Base-by-base conservation (phyloP, 805 yeast species). In the Suhomyces kilbournensis region DNA sequence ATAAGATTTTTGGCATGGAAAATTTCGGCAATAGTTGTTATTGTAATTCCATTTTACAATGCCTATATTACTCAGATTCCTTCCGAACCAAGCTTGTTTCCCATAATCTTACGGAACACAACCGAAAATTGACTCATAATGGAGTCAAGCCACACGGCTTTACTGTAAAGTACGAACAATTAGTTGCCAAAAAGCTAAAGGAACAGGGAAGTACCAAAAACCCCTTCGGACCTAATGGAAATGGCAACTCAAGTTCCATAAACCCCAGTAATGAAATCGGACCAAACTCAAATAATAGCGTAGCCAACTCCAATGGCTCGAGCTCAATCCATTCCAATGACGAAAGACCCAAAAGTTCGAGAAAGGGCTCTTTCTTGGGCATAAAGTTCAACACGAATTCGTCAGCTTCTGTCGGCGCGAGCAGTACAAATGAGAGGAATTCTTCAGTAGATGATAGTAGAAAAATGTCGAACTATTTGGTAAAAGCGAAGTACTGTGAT, bases 21-120 rank as follows among this genome's bases (percentile, higher is more conserved):
- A 88, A 88, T 64, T 88, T 87, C 61, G 96, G 96, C 2, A 86
- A 91, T 66, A 91, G 97, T 0, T 94, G 98, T 71, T 93, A 93
- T 72, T 89, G 96, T 69, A 94, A 94, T 61, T 90, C 97, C 8
- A 88, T 94, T 28, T 71, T 94, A 22, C 99, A 94, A 67, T 90
- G 96, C 58, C 77, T 93, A 8, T 93, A 82, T 73, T 85, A 88
- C 70, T 79, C 93, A 3, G 77, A 80, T 23, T 79, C 78, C 26
- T 90, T 94, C 62, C 79, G 97, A 1, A 66, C 83, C 47, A 69
- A 72, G 49, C 76, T 75, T 25, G 53, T 71, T 9, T 51, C 58
- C n/a, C 73, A 75, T 56, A 68, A 68, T 30, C 46, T 47, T 7
- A 57, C 64, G 1, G 59, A 63, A 5, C 79, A 72, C 55, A 74